Percentiles rank a stretch among this genome's conserved stretches.
Conservation (phyloP, 768 basidiomycete species). For the Panaeolus papilionaceus region DNA sequence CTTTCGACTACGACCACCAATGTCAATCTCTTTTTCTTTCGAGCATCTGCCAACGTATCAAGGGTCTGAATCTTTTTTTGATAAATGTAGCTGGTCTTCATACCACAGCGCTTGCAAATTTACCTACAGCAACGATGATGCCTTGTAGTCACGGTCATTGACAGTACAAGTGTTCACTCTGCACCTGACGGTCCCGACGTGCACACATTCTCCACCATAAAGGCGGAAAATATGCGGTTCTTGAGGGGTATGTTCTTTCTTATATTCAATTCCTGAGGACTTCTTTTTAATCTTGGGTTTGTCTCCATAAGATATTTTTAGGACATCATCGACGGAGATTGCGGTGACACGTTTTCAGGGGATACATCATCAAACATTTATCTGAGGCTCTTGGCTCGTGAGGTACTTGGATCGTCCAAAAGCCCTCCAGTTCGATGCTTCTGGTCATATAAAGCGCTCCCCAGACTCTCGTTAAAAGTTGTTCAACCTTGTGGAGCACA, state of each 20-base stretch:
- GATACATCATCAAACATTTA: not conserved
- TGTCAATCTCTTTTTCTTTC: too few species aligned
- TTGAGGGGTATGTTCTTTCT: not conserved
- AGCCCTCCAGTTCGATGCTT: not conserved
- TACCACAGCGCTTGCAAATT: too few species aligned
- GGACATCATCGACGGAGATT: constrained; percentile 7
- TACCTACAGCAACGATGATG: too few species aligned
- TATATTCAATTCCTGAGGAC: not conserved
- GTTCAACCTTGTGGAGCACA: not conserved
- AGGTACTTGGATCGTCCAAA: not conserved
- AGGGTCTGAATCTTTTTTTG: too few species aligned
- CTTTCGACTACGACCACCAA: too few species aligned
- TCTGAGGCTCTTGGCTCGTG: not conserved
- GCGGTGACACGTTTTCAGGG: not conserved
- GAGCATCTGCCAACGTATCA: too few species aligned
- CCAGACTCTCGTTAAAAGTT: not conserved
- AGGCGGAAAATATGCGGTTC: constrained; percentile 7
- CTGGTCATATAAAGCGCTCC: not conserved
- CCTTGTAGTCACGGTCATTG: too few species aligned
- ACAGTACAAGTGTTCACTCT: too few species aligned
- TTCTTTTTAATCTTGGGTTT: constrained; percentile 4
- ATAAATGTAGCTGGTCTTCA: too few species aligned
- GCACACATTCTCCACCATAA: not conserved
- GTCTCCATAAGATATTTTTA: constrained; percentile 3
- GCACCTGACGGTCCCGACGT: too few species aligned